Evolutionary conservation across 2,329 filamentous ascomycete genomes (phyloP).

Genomic region (Sporothrix variecibatus): DNA sequence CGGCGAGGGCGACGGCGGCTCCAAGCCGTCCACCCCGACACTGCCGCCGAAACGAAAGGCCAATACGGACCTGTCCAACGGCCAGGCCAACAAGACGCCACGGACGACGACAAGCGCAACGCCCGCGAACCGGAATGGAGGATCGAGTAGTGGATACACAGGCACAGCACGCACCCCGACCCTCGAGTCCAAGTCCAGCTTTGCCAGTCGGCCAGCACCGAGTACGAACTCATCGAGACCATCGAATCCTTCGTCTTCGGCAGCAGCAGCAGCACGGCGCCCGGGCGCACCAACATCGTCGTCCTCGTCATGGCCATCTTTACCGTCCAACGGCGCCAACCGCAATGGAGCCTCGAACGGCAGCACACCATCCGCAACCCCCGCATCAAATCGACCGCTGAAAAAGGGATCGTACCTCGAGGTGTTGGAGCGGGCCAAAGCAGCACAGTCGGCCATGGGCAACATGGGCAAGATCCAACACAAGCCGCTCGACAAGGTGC

Average conservation of each 20-base stretch:
- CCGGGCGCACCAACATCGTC: neutral
- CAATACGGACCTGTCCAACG: slow-evolving; percentile 48
- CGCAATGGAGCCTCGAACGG: neutral
- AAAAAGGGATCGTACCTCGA: slow-evolving; percentile 76
- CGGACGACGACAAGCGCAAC: slow-evolving; percentile 37
- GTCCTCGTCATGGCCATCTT: neutral
- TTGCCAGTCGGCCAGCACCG: neutral
- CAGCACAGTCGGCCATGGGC: slow-evolving; percentile 62
- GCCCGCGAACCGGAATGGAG: slow-evolving; percentile 7
- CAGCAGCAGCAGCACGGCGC: slow-evolving; percentile 21
- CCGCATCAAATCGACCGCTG: slow-evolving; percentile 48
- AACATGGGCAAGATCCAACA: slow-evolving; percentile 72
- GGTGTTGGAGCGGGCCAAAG: slow-evolving; percentile 71
- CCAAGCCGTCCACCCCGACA: slow-evolving; percentile 40
- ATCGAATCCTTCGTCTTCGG: neutral
- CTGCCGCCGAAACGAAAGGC: slow-evolving; percentile 59
- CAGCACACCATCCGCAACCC: neutral
- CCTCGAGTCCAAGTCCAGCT: neutral
- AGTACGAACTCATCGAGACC: neutral
- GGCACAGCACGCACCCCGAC: slow-evolving; percentile 18
- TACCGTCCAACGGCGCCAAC: slow-evolving; percentile 30
- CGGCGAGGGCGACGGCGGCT: slow-evolving; percentile 53
- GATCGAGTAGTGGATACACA: slow-evolving; percentile 1
- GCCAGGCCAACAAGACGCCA: slow-evolving; percentile 45
- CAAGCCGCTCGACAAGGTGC: slow-evolving; percentile 68